Conservation (phyloP, 768 basidiomycete species). For the Termitomyces eurrhizus region DNA sequence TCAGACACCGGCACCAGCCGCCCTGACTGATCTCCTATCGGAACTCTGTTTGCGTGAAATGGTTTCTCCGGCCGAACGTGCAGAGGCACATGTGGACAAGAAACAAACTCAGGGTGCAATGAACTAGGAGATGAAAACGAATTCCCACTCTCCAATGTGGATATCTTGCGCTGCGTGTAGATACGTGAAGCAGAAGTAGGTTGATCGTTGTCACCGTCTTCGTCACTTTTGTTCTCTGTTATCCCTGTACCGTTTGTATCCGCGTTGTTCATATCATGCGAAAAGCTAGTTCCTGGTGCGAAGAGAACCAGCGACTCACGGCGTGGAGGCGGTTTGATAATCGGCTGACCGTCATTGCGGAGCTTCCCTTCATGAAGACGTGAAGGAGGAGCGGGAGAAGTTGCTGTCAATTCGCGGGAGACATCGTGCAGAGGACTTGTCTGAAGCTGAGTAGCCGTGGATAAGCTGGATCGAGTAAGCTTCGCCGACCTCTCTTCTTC, state of each 20-base stretch:
- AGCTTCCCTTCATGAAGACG: background rate
- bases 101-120: background rate
- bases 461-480: slow-evolving; percentile 11
- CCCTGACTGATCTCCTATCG: background rate
- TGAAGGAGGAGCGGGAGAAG: background rate
- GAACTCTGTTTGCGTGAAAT: slow-evolving; percentile 9
- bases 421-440: slow-evolving; percentile 2
- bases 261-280: background rate
- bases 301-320: background rate
- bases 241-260: background rate
- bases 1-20: background rate
- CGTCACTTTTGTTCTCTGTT: background rate
- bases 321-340: background rate
- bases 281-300: background rate
- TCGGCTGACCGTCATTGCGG: background rate
- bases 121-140: background rate
- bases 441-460: slow-evolving; percentile 5
- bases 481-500: slow-evolving; percentile 1
- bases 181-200: background rate
- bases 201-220: slow-evolving; percentile 1
- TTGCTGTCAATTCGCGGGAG: background rate
- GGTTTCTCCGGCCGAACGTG: slow-evolving; percentile 12
- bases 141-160: background rate
- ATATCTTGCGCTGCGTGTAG: background rate
- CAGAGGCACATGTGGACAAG: slow-evolving; percentile 8